Evolutionary conservation across 805 yeast species (phyloP).

Genomic region (Alloascoidea hylecoeti): DNA sequence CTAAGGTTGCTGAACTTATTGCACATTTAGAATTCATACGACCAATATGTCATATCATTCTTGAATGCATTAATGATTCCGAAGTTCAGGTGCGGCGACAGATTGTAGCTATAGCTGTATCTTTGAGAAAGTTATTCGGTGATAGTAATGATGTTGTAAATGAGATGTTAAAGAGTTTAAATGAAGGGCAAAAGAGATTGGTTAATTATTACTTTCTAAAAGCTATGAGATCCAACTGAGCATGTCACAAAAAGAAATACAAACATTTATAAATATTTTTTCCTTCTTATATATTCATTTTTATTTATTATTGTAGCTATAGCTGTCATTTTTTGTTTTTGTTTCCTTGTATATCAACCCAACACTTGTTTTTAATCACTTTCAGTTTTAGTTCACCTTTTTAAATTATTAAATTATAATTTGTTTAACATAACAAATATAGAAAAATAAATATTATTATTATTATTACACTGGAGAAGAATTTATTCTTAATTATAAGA

Average conservation of each 20-base stretch:
- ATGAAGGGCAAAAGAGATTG: background rate
- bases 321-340: constrained; percentile 1
- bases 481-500: too few relatives aligned
- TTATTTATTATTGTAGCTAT: background rate
- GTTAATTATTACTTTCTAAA: background rate
- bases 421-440: too few relatives aligned
- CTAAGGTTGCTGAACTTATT: background rate
- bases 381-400: too few relatives aligned
- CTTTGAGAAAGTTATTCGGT: background rate
- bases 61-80: background rate
- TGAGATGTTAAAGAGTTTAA: background rate
- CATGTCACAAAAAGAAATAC: background rate
- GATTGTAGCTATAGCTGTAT: background rate
- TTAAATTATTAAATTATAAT: too few relatives aligned
- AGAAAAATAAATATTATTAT: too few relatives aligned
- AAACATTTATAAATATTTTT: background rate
- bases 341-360: background rate
- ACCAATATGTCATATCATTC: background rate
- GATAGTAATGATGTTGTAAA: background rate
- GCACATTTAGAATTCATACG: background rate
- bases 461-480: too few relatives aligned
- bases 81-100: background rate
- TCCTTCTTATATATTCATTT: background rate
- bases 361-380: background rate
- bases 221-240: background rate